A percentile compares a stretch with the other conserved stretches of the same genome.
Evolutionary conservation across 139 green algal species (phyloP).

Genomic region (Tetradesmus lagerheimii): DNA sequence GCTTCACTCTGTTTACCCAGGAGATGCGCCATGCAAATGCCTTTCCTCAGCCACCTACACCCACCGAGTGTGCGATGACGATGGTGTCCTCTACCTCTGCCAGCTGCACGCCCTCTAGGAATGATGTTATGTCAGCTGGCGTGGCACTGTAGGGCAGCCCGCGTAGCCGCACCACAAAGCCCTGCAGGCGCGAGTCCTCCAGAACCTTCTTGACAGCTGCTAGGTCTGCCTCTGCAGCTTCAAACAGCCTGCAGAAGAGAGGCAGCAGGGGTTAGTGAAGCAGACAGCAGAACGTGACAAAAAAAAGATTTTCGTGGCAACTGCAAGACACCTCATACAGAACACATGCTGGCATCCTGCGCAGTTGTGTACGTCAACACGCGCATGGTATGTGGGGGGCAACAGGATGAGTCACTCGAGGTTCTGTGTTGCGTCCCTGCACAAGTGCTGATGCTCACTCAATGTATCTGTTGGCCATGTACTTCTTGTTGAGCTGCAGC

Average conservation of each 20-base stretch:
- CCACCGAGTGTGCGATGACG: constrained; percentile 68
- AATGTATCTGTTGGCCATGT: constrained; percentile 89
- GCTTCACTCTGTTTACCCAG: too few species aligned
- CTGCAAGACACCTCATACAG: background rate
- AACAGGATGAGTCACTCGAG: background rate
- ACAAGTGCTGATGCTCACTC: constrained; percentile 67
- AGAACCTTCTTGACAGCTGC: constrained; percentile 51
- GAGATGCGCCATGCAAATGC: too few species aligned
- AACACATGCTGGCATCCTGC: background rate
- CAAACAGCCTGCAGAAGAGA: constrained; percentile 71
- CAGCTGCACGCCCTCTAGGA: constrained; percentile 79
- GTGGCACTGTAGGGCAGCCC: constrained; percentile 88
- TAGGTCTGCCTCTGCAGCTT: constrained; percentile 71
- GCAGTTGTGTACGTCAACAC: too few species aligned
- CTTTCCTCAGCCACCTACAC: too few species aligned
- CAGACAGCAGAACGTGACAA: background rate
- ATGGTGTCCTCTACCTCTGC: constrained; percentile 72
- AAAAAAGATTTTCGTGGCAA: background rate
- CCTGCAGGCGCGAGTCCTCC: constrained; percentile 45
- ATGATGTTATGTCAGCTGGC: constrained; percentile 65
- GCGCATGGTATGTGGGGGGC: background rate
- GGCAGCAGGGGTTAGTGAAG: background rate
- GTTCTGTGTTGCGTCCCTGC: background rate
- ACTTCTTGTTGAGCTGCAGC: constrained; percentile 70
- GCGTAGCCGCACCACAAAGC: constrained; percentile 81